These are phyloP conservation scores for Euclidium syriacum DNA, from an alignment of 345 rosid genomes.

Conservation along the genomic window DNA sequence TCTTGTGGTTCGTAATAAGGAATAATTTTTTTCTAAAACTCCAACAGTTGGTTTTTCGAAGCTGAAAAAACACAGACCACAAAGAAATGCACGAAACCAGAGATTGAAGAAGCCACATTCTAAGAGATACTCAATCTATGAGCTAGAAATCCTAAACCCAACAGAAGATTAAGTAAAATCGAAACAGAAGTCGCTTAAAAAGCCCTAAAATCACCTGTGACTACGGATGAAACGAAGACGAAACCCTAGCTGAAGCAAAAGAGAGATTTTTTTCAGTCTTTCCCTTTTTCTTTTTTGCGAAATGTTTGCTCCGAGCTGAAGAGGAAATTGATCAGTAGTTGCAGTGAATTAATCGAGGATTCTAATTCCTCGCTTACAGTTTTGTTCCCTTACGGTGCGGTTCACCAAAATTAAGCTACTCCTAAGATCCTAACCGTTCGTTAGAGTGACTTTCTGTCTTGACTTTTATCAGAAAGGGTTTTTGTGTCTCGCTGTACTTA, in stretches of 20 bases:
- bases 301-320: neutral
- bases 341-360: neutral
- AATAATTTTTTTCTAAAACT: too few relatives aligned
- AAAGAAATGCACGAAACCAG: neutral
- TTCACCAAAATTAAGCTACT: neutral
- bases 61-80: neutral
- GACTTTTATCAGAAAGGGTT: neutral
- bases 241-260: constrained; percentile 19
- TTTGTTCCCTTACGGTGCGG: neutral
- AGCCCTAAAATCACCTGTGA: constrained; percentile 5
- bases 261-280: neutral
- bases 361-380: neutral
- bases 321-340: neutral
- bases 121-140: neutral
- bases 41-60: too few relatives aligned
- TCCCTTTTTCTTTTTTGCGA: too few relatives aligned
- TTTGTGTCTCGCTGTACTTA: constrained; percentile 4
- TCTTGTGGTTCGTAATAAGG: too few relatives aligned
- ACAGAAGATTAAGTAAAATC: neutral
- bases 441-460: neutral
- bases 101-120: constrained; percentile 19
- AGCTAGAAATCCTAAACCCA: neutral
- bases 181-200: neutral
- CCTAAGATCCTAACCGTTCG: neutral
- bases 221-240: neutral